These are phyloP conservation scores for Pestalotiopsis sp. DNA, from an alignment of 2,329 filamentous ascomycete genomes.

Conservation along the genomic window DNA sequence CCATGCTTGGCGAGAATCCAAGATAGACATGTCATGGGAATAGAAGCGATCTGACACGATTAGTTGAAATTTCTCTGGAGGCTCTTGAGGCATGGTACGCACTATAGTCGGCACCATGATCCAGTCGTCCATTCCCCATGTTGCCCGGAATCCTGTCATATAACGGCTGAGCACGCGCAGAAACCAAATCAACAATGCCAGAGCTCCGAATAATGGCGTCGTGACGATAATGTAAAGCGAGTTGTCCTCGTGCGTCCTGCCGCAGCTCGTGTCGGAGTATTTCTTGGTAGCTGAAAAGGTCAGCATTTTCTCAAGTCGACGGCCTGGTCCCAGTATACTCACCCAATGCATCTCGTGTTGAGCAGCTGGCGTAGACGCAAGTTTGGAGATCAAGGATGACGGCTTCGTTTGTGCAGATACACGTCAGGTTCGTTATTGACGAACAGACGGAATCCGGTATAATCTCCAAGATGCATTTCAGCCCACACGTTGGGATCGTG, in stretches of 20 bases:
- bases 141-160: neutral
- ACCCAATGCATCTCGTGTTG: neutral
- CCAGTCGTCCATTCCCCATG: slow-evolving; percentile 5
- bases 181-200: neutral
- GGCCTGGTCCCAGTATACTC: neutral
- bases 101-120: neutral
- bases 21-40: neutral
- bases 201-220: neutral
- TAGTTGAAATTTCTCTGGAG: neutral
- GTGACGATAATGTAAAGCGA: neutral
- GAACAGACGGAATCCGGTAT: neutral
- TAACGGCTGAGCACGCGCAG: neutral
- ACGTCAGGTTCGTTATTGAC: neutral
- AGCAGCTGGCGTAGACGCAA: neutral
- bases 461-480: neutral
- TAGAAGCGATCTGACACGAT: neutral
- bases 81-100: neutral
- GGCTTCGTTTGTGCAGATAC: slow-evolving; percentile 1
- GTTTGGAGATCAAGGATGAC: neutral
- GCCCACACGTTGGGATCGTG: neutral
- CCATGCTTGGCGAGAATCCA: slow-evolving; percentile 1
- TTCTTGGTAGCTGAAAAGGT: neutral
- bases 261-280: neutral
- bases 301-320: neutral
- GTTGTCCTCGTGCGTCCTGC: neutral